Conservation (phyloP, 768 basidiomycete genomes). For the Pleurotus tuoliensis region DNA sequence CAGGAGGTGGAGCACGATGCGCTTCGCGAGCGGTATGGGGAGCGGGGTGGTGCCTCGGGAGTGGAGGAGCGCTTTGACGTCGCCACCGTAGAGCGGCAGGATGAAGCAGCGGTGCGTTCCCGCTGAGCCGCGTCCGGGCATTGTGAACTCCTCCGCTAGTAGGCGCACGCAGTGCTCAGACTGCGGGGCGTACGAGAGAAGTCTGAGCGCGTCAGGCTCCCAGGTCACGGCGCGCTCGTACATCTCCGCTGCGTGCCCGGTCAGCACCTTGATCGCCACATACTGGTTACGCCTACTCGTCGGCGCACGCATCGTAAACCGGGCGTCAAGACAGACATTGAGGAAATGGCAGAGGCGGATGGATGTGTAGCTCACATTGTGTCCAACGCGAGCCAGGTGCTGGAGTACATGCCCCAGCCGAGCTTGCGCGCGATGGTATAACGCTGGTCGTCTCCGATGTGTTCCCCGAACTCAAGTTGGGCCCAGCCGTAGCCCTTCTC, state of each 20-base stretch:
- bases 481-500: conserved; percentile 23
- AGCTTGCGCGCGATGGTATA: conserved; percentile 25
- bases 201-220: conserved; percentile 11
- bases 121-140: neutral
- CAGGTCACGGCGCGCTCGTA: conserved; percentile 17
- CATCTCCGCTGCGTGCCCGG: conserved; percentile 18
- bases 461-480: conserved; percentile 22
- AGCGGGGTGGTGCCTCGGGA: too few species aligned
- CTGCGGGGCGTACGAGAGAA: conserved; percentile 1
- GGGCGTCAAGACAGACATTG: too few species aligned
- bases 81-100: neutral
- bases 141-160: neutral
- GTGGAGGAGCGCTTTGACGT: too few species aligned
- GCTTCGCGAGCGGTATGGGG: neutral
- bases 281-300: conserved; percentile 5
- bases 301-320: too few species aligned
- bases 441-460: conserved; percentile 20
- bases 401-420: conserved; percentile 28
- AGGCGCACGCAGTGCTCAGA: neutral
- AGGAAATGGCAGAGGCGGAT: too few species aligned
- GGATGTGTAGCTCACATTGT: too few species aligned
- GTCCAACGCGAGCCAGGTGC: conserved; percentile 23
- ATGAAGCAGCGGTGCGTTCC: neutral
- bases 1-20: neutral
- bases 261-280: conserved; percentile 28